Conservation (phyloP, 352 stramenopile genomes). For the Globisporangium parvum region DNA sequence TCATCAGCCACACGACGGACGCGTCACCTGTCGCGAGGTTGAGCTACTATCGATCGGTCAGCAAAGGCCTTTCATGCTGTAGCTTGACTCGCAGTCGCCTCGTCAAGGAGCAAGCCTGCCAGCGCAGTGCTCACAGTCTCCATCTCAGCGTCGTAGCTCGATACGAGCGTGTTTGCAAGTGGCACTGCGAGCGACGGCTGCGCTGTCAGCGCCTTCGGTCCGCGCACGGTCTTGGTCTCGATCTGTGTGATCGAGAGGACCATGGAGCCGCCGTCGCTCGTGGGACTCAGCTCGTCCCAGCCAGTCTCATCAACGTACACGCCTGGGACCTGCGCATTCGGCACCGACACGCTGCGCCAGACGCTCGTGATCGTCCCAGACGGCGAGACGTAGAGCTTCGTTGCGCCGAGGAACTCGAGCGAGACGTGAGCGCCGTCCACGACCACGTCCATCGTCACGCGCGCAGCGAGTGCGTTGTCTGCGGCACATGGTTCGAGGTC, state of each 20-base stretch:
- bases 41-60: too few species aligned
- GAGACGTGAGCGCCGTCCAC: not conserved
- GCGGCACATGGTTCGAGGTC: not conserved
- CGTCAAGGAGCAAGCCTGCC: constrained; percentile 1
- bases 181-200: not conserved
- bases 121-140: not conserved
- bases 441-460: not conserved
- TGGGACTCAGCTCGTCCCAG: constrained; percentile 1
- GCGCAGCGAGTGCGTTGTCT: not conserved
- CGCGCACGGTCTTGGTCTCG: not conserved
- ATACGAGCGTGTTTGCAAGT: not conserved
- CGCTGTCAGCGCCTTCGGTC: not conserved
- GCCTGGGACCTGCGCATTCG: not conserved
- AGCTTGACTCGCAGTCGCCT: not conserved
- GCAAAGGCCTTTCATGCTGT: too few species aligned
- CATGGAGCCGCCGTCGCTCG: not conserved
- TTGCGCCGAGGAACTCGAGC: not conserved
- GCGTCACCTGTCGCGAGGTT: too few species aligned
- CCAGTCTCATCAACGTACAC: constrained; percentile 3
- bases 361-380: not conserved
- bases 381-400: not conserved
- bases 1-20: too few species aligned
- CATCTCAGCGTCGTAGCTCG: constrained; percentile 1
- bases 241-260: not conserved
- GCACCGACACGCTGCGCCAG: not conserved